Evolutionary conservation across 73 alveolate species (phyloP).

Genomic region (Paramecium sonneborni): DNA sequence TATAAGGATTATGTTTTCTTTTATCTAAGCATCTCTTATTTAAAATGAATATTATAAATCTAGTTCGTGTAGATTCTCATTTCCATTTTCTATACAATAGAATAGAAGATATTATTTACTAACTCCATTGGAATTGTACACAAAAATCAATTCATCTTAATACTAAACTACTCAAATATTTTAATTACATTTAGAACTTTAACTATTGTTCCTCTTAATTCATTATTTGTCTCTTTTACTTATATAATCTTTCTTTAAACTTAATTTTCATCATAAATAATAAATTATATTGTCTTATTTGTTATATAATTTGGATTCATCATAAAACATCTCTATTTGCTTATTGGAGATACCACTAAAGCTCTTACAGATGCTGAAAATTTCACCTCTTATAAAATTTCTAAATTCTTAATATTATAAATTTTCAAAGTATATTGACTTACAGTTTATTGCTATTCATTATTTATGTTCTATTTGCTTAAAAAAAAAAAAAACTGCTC

Average conservation of each 20-base stretch:
- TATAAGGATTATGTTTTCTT: background rate
- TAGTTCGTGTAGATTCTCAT: background rate
- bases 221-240: background rate
- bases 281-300: background rate
- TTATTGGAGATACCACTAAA: background rate
- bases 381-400: background rate
- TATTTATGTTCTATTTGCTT: background rate
- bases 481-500: background rate
- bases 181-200: background rate
- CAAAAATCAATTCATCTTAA: background rate
- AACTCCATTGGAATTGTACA: background rate
- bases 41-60: background rate
- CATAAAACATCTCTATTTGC: background rate
- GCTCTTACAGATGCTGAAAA: background rate
- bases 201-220: background rate
- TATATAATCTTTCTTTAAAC: background rate
- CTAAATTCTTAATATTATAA: background rate
- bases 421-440: background rate
- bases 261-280: background rate
- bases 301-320: conserved; percentile 1
- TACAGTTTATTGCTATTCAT: background rate
- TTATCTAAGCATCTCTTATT: background rate
- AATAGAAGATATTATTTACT: background rate
- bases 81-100: conserved; percentile 6
- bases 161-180: background rate